These are phyloP conservation scores for Melastoma candidum DNA, from an alignment of 441 rosid genomes.

Conservation along the genomic window DNA sequence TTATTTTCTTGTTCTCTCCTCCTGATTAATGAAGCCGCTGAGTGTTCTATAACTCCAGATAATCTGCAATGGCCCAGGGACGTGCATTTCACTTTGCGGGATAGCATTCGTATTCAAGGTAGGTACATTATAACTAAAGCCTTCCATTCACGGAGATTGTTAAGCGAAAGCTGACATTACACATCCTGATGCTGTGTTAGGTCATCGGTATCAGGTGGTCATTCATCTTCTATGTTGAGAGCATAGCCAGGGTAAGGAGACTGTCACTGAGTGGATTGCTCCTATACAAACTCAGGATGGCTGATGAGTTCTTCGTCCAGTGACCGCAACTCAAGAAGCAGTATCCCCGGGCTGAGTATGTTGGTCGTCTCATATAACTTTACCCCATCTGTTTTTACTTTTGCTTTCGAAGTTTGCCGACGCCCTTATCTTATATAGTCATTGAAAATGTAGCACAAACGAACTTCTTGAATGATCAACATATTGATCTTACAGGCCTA, in stretches of 20 bases:
- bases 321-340: constrained; percentile 69
- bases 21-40: neutral
- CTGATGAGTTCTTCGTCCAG: constrained; percentile 81
- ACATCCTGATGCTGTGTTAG: constrained; percentile 20
- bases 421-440: too few relatives aligned
- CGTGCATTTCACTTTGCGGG: constrained; percentile 82
- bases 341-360: constrained; percentile 61
- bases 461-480: too few relatives aligned
- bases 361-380: constrained; percentile 85
- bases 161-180: neutral
- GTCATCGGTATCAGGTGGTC: constrained; percentile 73
- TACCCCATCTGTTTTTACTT: too few relatives aligned
- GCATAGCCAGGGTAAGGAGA: too few relatives aligned
- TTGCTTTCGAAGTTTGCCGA: too few relatives aligned
- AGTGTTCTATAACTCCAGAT: constrained; percentile 31
- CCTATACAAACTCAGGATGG: too few relatives aligned
- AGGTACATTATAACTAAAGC: constrained; percentile 2
- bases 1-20: constrained; percentile 1
- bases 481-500: too few relatives aligned
- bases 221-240: constrained; percentile 75
- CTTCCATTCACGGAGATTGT: neutral
- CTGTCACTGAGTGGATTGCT: too few relatives aligned
- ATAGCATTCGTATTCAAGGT: constrained; percentile 93
- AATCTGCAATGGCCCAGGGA: constrained; percentile 93
- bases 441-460: too few relatives aligned